Base-by-base conservation (phyloP, 257 asterid species). In the Galeopsis tetrahit region DNA sequence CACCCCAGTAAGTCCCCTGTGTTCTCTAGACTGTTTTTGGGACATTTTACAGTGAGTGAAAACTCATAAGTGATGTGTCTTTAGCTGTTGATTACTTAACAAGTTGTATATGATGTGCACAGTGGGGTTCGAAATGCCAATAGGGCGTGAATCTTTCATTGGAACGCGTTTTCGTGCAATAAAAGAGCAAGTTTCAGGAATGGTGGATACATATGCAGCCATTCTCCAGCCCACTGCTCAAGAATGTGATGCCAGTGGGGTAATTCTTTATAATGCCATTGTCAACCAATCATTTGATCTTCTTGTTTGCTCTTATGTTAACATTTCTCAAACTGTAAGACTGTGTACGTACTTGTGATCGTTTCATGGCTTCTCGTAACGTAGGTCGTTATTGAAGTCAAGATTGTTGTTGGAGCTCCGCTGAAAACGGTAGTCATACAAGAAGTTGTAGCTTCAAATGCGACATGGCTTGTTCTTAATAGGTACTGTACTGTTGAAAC, bases 101-200 rank as follows among this genome's bases (percentile, higher is more conserved):
- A 46, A 51, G 15, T 10, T 43, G 3, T 63, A 33, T 77, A 21
- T 72, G 56, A 49, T 49, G 61, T 72, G 76, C 58, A 57, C 83
- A 90, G 95, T 90, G 93, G 97, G 97, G n/a, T 90, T 82, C 58
- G 89, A 83, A 75, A 86, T 90, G 83, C 83, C 79, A 78, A 78
- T 85, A 77, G 83, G 75, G 31, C 77, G 80, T 2, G 80, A 73
- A 72, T 77, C 89, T 38, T 83, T 86, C 46, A 71, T 82, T 13
- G 91, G 91, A 21, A 75, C 92, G 28, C 82, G 85, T 6, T 63
- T 77, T 52, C 90, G 86, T 55, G 88, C 88, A 34, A 77, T 90
- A 65, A 83, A 85, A 81, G 88, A 84, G 79, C 85, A 84, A 59
- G 89, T 80, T 57, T 69, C 82, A 6, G 82, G 82, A 77, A 85